phyloP scores from a whole-genome alignment of 2,329 filamentous ascomycete genomes.

The Blastomyces parvus region DNA sequence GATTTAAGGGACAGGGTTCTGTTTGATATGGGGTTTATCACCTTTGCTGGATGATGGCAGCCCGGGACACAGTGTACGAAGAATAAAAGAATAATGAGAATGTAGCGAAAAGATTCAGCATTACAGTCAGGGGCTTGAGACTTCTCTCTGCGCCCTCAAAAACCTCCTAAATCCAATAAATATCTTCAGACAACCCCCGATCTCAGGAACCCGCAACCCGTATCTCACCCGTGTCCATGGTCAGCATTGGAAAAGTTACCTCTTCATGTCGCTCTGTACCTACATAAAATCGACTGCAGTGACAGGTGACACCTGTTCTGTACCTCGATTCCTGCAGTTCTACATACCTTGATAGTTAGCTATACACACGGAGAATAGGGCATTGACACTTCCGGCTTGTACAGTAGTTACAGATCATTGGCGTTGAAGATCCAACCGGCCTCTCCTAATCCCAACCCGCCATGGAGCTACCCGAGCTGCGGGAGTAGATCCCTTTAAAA shows the following conservation, averaged over 20 bases:
- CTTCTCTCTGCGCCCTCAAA: too few species aligned
- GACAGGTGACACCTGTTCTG: constrained; percentile 1
- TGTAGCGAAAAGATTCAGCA: too few species aligned
- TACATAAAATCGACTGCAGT: constrained; percentile 3
- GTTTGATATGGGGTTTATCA: background rate
- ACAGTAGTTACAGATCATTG: too few species aligned
- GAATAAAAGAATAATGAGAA: too few species aligned
- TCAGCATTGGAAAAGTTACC: background rate
- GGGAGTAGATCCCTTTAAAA: background rate
- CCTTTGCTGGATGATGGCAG: background rate
- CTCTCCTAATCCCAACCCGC: background rate
- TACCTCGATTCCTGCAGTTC: background rate
- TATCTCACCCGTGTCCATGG: background rate
- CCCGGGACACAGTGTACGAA: too few species aligned
- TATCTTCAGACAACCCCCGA: background rate
- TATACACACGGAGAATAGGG: background rate
- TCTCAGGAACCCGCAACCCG: background rate
- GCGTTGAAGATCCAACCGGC: background rate
- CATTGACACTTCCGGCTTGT: too few species aligned
- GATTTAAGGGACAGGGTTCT: background rate
- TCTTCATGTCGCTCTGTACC: constrained; percentile 5
- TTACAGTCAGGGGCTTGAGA: too few species aligned
- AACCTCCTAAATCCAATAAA: background rate
- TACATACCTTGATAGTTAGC: too few species aligned
- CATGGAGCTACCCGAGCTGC: background rate